These are phyloP conservation scores for Phoma sp. DNA, from an alignment of 2,329 filamentous ascomycete genomes.

Conservation along the genomic window DNA sequence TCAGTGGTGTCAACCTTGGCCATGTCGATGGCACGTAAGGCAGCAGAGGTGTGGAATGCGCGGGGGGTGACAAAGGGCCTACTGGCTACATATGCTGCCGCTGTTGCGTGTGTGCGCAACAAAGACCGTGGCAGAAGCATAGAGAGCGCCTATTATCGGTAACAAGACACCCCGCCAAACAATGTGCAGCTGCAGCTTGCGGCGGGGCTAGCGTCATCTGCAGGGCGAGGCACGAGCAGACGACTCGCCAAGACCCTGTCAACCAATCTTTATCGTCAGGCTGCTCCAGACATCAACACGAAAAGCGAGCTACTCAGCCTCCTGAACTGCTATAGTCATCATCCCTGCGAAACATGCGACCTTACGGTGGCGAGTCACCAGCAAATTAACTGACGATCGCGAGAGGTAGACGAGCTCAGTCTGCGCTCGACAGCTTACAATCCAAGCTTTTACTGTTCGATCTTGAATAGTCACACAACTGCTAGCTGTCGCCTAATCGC, in stretches of 20 bases:
- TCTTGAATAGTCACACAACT: not conserved
- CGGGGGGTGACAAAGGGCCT: constrained; percentile 22
- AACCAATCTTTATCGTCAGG: constrained; percentile 3
- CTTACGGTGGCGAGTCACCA: constrained; percentile 13
- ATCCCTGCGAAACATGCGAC: constrained; percentile 14
- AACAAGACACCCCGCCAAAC: constrained; percentile 29
- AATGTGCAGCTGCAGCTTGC: constrained; percentile 21
- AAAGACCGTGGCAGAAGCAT: constrained; percentile 43
- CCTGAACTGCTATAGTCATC: not conserved
- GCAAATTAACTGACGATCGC: constrained; percentile 10
- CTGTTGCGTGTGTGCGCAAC: constrained; percentile 37
- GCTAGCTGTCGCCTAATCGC: not conserved
- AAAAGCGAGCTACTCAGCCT: constrained; percentile 2
- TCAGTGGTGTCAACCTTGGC: constrained; percentile 78
- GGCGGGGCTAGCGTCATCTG: constrained; percentile 12
- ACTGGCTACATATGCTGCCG: constrained; percentile 35
- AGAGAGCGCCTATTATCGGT: constrained; percentile 30
- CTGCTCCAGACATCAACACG: constrained; percentile 3
- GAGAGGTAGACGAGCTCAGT: constrained; percentile 17
- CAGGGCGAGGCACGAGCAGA: constrained; percentile 1
- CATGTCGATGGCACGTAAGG: constrained; percentile 63
- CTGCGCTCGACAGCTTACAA: constrained; percentile 6
- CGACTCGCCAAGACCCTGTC: constrained; percentile 8
- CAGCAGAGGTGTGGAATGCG: constrained; percentile 41
- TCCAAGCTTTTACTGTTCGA: constrained; percentile 2